A percentile compares a stretch with the other conserved stretches of the same genome.
Conservation (phyloP, 2,329 filamentous ascomycete species). For the Colletotrichum chrysophilum region DNA sequence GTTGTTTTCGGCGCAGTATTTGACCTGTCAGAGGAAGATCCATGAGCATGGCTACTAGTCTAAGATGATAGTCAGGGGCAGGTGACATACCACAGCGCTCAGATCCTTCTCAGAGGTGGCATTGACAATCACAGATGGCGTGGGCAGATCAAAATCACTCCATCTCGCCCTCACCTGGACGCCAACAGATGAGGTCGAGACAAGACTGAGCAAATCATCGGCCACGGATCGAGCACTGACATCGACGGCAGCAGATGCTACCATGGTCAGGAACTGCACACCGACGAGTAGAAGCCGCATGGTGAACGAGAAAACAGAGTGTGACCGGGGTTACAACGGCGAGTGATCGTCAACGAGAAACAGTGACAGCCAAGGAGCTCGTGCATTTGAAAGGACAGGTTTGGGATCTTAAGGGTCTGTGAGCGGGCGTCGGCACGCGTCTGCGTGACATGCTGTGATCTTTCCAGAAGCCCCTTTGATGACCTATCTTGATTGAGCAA, state of each 20-base stretch:
- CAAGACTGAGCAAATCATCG: neutral
- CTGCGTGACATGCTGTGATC: neutral
- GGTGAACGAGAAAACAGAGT: neutral
- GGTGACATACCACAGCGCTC: neutral
- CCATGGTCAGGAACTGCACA: conserved; percentile 8
- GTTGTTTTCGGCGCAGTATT: conserved; percentile 2
- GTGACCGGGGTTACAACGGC: neutral
- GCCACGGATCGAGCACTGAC: neutral
- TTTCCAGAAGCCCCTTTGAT: neutral
- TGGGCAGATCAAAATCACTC: conserved; percentile 23
- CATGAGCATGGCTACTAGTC: neutral
- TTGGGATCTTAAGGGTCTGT: neutral
- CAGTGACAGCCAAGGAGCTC: neutral
- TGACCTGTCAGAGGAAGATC: neutral
- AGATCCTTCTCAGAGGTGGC: conserved; percentile 22
- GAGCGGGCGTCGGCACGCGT: neutral
- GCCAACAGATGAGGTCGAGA: neutral
- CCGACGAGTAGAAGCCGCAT: conserved; percentile 3
- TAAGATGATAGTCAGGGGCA: neutral
- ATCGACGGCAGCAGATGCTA: neutral
- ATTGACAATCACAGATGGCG: conserved; percentile 23
- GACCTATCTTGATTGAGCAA: neutral
- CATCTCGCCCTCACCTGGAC: conserved; percentile 17
- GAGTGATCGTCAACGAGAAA: neutral
- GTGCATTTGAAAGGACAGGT: neutral